Percentiles rank a stretch among this genome's conserved stretches.
These are phyloP conservation scores for Heliamphora exappendiculata DNA, from an alignment of 148 eudicot species.

Conservation along the genomic window DNA sequence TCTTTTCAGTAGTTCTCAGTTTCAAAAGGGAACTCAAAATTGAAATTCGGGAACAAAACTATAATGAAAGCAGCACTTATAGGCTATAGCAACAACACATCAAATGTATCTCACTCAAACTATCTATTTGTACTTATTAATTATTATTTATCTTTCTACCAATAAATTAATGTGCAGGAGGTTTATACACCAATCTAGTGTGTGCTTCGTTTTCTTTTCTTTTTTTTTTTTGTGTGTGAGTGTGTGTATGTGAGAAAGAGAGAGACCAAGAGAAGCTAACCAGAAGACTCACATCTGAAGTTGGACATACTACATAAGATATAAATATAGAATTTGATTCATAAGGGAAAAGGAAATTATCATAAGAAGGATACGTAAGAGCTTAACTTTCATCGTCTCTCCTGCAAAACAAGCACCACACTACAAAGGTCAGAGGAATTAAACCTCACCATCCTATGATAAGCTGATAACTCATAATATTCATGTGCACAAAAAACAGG, in stretches of 20 bases:
- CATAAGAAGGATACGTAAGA: conserved; percentile 50
- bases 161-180: not conserved
- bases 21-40: not conserved
- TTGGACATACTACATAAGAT: not conserved
- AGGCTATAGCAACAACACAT: not conserved
- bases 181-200: not conserved
- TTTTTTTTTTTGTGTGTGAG: no score
- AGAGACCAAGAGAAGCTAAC: not conserved
- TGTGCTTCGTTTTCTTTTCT: no score
- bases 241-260: not conserved
- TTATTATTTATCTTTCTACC: not conserved
- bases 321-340: not conserved
- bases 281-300: conserved; percentile 2
- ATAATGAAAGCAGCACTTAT: not conserved
- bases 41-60: not conserved
- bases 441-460: not conserved
- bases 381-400: conserved; percentile 66
- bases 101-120: not conserved
- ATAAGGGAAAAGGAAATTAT: not conserved
- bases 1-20: not conserved
- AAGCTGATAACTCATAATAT: no score
- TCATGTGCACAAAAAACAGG: no score
- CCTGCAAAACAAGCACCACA: conserved; percentile 22
- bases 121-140: not conserved
- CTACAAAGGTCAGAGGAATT: no score